Conservation (phyloP, 352 stramenopile genomes). For the Peronospora destructor region DNA sequence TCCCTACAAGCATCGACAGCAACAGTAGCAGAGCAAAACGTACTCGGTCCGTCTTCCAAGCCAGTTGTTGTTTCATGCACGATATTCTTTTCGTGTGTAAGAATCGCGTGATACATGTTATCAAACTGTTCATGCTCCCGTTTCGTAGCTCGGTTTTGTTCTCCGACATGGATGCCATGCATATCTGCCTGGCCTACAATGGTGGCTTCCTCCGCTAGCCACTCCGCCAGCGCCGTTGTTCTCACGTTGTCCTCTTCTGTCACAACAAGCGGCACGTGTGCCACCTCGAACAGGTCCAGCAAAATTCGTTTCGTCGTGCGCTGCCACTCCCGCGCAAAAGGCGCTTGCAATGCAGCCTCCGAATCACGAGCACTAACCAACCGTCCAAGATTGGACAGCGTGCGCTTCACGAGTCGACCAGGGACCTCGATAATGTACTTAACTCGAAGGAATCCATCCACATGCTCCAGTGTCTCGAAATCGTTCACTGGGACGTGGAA, state of each 20-base stretch:
- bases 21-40: constrained; percentile 8
- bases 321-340: constrained; percentile 63
- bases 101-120: constrained; percentile 49
- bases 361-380: constrained; percentile 20
- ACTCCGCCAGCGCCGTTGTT: constrained; percentile 37
- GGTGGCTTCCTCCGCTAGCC: constrained; percentile 44
- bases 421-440: constrained; percentile 52
- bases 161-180: constrained; percentile 28
- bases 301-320: constrained; percentile 54
- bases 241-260: constrained; percentile 9
- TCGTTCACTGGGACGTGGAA: constrained; percentile 43
- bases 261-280: constrained; percentile 38
- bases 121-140: constrained; percentile 50
- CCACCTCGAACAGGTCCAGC: constrained; percentile 52
- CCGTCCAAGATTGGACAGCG: constrained; percentile 35
- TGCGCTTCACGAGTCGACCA: constrained; percentile 42
- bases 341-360: constrained; percentile 32
- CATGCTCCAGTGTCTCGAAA: constrained; percentile 9
- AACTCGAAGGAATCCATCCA: constrained; percentile 19
- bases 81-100: constrained; percentile 70
- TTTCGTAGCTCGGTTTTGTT: constrained; percentile 40
- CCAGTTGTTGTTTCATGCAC: constrained; percentile 65
- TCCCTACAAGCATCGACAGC: not conserved
- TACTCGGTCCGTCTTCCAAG: constrained; percentile 61
- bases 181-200: constrained; percentile 27